phyloP scores from a whole-genome alignment of 2,329 filamentous ascomycete species.

The Cordyceps fumosorosea region DNA sequence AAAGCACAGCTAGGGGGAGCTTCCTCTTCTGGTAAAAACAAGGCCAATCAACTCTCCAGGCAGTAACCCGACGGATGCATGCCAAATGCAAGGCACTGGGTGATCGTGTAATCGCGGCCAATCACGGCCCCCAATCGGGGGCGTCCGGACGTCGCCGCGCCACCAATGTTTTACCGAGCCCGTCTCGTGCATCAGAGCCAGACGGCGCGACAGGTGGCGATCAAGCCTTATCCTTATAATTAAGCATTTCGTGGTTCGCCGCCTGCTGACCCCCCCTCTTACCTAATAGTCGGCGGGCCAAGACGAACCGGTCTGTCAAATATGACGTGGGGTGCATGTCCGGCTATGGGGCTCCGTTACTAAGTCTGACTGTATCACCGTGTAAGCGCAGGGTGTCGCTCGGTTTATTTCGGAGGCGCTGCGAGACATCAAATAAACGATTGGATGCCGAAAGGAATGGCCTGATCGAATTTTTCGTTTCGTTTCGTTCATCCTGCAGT shows the following conservation, averaged over 20 bases:
- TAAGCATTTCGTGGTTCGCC: slow-evolving; percentile 4
- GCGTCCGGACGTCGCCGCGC: not conserved
- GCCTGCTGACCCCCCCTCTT: not conserved
- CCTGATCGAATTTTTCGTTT: not conserved
- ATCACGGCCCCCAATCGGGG: not conserved
- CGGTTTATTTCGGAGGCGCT: not conserved
- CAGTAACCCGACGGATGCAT: not conserved
- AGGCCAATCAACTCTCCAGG: too few relatives aligned
- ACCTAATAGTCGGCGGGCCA: slow-evolving; percentile 10
- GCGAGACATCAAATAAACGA: not conserved
- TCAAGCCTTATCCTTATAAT: slow-evolving; percentile 11
- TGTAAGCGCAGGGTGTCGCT: slow-evolving; percentile 6
- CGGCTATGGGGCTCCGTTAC: slow-evolving; percentile 5
- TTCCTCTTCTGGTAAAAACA: too few relatives aligned
- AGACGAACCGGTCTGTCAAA: slow-evolving; percentile 4
- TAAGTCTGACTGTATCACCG: slow-evolving; percentile 13
- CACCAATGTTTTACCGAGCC: too few relatives aligned
- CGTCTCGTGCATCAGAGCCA: not conserved
- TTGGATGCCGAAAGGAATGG: not conserved
- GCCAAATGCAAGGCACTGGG: not conserved
- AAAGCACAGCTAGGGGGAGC: too few relatives aligned
- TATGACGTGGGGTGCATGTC: slow-evolving; percentile 12
- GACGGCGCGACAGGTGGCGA: not conserved
- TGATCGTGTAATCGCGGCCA: not conserved
- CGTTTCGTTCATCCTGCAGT: not conserved